Conservation (phyloP, 495 filamentous ascomycete species). For the Rhypophila decipiens region DNA sequence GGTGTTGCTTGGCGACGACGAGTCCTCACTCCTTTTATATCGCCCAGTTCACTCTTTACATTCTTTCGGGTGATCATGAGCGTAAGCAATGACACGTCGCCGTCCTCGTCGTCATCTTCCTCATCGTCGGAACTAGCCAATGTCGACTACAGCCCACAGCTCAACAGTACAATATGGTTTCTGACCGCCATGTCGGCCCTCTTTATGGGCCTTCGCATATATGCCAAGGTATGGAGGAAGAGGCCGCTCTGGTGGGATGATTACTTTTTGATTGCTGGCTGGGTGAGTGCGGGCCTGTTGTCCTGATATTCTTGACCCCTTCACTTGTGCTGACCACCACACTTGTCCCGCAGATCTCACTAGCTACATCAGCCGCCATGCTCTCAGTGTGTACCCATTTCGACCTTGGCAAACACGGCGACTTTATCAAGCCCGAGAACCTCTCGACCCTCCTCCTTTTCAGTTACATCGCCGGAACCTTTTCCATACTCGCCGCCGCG, state of each 20-base stretch:
- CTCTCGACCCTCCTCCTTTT: slow-evolving; percentile 6
- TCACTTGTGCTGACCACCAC: background rate
- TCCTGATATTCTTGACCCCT: background rate
- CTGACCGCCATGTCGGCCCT: slow-evolving; percentile 10
- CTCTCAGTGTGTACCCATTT: slow-evolving; percentile 10
- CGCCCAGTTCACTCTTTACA: too few relatives aligned
- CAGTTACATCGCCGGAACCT: slow-evolving; percentile 13
- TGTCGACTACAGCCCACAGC: slow-evolving; percentile 14
- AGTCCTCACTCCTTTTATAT: too few relatives aligned
- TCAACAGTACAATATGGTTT: slow-evolving; percentile 16
- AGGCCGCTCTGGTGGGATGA: slow-evolving; percentile 21
- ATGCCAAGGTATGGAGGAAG: slow-evolving; percentile 12
- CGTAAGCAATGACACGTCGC: too few relatives aligned
- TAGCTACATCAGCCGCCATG: slow-evolving; percentile 10
- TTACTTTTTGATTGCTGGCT: slow-evolving; percentile 17
- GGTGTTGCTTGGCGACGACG: too few relatives aligned
- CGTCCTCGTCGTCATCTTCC: too few relatives aligned
- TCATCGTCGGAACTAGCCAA: too few relatives aligned
- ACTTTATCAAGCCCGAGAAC: slow-evolving; percentile 11
- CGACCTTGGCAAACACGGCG: slow-evolving; percentile 16
- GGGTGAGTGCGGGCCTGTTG: slow-evolving; percentile 16
- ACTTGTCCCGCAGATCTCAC: slow-evolving; percentile 4
- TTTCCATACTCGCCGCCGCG: slow-evolving; percentile 14
- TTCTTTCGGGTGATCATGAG: too few relatives aligned
- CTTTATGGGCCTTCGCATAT: slow-evolving; percentile 19